phyloP scores from a whole-genome alignment of 225 moss, liverwort and hornwort genomes.

The Bryoerythrophyllum caledonicum region DNA sequence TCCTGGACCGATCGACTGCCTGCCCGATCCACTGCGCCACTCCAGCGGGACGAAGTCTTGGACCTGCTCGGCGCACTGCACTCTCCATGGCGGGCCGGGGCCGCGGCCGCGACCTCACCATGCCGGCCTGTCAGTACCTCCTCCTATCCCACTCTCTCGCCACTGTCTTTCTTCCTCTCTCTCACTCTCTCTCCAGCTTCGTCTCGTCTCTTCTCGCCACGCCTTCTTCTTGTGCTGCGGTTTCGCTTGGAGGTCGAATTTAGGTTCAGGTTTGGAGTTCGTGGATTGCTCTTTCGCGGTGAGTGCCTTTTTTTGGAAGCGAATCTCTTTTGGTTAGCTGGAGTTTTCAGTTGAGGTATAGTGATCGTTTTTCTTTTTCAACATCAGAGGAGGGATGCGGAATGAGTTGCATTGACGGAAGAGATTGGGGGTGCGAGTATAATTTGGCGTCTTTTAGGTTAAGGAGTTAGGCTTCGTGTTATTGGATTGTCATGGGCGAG shows the following conservation, averaged over 20 bases:
- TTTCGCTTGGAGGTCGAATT: constrained; percentile 17
- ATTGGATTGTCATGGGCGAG: constrained; percentile 14
- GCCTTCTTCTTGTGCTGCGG: neutral
- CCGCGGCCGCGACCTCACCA: constrained; percentile 66
- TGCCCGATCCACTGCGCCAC: neutral
- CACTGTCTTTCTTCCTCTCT: neutral
- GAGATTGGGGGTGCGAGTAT: constrained; percentile 14
- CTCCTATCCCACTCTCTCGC: neutral
- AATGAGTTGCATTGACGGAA: neutral
- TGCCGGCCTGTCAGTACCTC: constrained; percentile 57
- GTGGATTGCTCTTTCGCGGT: constrained; percentile 8
- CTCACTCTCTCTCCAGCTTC: neutral
- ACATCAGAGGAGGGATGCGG: neutral
- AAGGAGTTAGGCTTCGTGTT: neutral
- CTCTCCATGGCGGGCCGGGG: constrained; percentile 62
- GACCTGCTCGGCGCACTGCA: constrained; percentile 20
- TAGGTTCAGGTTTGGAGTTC: constrained; percentile 13
- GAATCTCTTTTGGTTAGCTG: constrained; percentile 12
- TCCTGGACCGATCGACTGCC: neutral
- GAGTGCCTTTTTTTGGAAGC: neutral
- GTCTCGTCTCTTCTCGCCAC: neutral
- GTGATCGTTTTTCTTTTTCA: neutral
- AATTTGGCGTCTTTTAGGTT: constrained; percentile 16
- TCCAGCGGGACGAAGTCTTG: neutral
- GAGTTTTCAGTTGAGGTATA: neutral